These are phyloP conservation scores for Trichoderma sp. DNA, from an alignment of 2,329 filamentous ascomycete species.

Conservation along the genomic window DNA sequence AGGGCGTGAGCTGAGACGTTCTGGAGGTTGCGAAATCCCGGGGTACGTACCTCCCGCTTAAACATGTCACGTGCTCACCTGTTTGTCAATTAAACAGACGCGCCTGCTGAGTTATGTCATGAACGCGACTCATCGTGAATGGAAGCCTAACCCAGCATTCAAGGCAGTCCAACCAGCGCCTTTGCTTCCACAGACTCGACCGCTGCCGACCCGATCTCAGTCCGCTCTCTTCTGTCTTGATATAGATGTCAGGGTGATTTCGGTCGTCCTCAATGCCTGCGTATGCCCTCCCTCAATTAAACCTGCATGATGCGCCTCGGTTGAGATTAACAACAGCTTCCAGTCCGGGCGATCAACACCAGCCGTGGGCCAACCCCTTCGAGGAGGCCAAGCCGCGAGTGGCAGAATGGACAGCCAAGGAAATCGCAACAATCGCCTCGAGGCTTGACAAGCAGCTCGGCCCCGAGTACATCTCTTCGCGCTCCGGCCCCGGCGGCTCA, in stretches of 20 bases:
- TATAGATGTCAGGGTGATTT: slow-evolving; percentile 27
- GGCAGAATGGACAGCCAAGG: slow-evolving; percentile 78
- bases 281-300: slow-evolving; percentile 31
- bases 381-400: slow-evolving; percentile 67
- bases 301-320: background rate
- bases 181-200: background rate
- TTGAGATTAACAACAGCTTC: slow-evolving; percentile 22
- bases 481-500: slow-evolving; percentile 76
- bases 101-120: slow-evolving; percentile 1
- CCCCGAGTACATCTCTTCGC: slow-evolving; percentile 89
- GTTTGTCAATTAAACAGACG: slow-evolving; percentile 23
- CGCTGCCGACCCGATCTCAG: too few relatives aligned
- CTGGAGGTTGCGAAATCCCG: background rate
- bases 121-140: slow-evolving; percentile 13
- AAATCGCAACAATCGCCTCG: slow-evolving; percentile 83
- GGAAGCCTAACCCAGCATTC: background rate
- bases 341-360: slow-evolving; percentile 66
- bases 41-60: background rate
- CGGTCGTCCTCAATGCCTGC: slow-evolving; percentile 41
- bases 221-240: background rate
- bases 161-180: background rate
- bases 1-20: background rate
- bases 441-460: slow-evolving; percentile 90
- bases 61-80: slow-evolving; percentile 31
- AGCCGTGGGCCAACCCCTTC: slow-evolving; percentile 70